phyloP scores from a whole-genome alignment of 140 eudicot species.

The Erigeron philadelphicus region DNA sequence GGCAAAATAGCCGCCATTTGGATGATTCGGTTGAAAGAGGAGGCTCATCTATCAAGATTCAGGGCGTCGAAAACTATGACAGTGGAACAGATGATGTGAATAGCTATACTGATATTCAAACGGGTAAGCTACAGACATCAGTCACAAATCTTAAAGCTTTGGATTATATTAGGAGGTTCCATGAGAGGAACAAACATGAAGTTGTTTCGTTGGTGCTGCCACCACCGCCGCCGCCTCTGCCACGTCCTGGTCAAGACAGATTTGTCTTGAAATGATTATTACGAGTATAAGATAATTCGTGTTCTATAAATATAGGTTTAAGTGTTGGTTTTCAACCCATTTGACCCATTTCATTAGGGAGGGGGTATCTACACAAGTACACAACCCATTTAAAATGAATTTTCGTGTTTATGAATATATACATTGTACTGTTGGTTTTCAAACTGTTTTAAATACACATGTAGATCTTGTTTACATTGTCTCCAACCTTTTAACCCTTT shows the following conservation, averaged over 20 bases:
- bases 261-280: not conserved
- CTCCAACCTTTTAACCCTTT: too few relatives aligned
- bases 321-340: too few relatives aligned
- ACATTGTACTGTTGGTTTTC: too few relatives aligned
- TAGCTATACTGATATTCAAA: not conserved
- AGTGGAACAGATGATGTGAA: not conserved
- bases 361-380: too few relatives aligned
- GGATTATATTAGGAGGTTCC: conserved; percentile 40
- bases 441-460: too few relatives aligned
- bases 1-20: conserved; percentile 11
- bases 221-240: not conserved
- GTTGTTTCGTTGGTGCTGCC: not conserved
- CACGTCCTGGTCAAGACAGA: not conserved
- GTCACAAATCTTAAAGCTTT: conserved; percentile 28
- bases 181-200: conserved; percentile 31
- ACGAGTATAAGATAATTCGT: too few relatives aligned
- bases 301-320: too few relatives aligned
- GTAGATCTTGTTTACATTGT: too few relatives aligned
- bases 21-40: not conserved
- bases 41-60: conserved; percentile 26
- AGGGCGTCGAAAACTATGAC: conserved; percentile 6
- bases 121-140: conserved; percentile 9
- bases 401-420: too few relatives aligned
- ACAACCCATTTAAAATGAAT: too few relatives aligned
- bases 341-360: too few relatives aligned